Evolutionary conservation across 495 filamentous ascomycete species (phyloP).

Genomic region (Talaromyces wortmannii): DNA sequence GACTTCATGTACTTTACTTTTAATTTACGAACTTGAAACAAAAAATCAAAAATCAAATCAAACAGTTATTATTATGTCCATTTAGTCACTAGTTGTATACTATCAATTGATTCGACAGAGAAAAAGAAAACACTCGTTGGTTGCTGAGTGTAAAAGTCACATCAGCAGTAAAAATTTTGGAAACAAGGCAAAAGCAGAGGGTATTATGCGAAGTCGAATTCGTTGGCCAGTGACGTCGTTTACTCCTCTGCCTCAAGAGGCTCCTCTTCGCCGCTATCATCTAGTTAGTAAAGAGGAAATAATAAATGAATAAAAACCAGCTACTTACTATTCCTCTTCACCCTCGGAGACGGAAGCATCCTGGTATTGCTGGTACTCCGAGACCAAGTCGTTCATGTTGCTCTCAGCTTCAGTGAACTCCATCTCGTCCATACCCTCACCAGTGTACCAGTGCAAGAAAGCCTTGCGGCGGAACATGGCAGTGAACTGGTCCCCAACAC

Average conservation of each 20-base stretch:
- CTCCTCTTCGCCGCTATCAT: not conserved
- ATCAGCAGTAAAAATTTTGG: not conserved
- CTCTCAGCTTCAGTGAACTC: constrained; percentile 99
- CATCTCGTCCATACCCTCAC: constrained; percentile 99
- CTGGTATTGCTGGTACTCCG: constrained; percentile 99
- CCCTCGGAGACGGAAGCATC: constrained; percentile 81
- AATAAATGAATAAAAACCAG: not conserved
- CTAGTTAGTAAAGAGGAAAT: not conserved
- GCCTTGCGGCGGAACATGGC: constrained; percentile 99
- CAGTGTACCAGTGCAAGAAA: constrained; percentile 99
- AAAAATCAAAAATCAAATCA: not conserved
- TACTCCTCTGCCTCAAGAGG: not conserved
- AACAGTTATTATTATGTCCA: not conserved
- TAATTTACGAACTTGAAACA: too few species aligned
- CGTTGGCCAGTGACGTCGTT: not conserved
- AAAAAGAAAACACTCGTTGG: too few species aligned
- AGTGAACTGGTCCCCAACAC: constrained; percentile 98
- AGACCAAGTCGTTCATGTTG: constrained; percentile 99
- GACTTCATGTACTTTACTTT: too few species aligned
- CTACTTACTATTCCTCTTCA: constrained; percentile 63
- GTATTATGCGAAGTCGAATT: not conserved
- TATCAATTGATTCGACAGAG: not conserved
- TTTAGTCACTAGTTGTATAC: not conserved
- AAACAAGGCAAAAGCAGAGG: not conserved
- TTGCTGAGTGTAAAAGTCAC: too few species aligned